Percentiles rank a stretch among this genome's conserved stretches.
phyloP scores from a whole-genome alignment of 805 yeast species.

The Wickerhamiella occidentalis region DNA sequence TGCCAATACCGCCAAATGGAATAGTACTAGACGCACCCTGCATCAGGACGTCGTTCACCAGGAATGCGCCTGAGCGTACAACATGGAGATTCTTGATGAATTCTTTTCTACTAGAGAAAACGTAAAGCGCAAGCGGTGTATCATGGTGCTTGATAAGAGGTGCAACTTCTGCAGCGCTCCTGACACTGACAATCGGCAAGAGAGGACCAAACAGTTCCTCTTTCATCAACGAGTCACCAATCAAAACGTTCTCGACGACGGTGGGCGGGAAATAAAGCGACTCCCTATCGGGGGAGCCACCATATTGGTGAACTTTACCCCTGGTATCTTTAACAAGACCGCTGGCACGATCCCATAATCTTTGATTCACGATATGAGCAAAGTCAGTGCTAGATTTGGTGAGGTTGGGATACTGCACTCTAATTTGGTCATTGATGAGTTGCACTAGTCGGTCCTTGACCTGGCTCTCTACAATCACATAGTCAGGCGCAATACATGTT shows the following conservation, averaged over 20 bases:
- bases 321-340: constrained; percentile 31
- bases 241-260: constrained; percentile 44
- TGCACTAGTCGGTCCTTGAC: constrained; percentile 41
- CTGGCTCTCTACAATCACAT: constrained; percentile 51
- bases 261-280: constrained; percentile 60
- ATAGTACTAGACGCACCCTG: constrained; percentile 56
- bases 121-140: constrained; percentile 71
- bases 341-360: constrained; percentile 39
- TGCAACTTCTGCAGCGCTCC: constrained; percentile 24
- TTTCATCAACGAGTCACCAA: constrained; percentile 61
- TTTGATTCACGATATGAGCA: constrained; percentile 50
- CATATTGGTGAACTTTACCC: constrained; percentile 22
- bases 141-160: constrained; percentile 37
- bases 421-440: constrained; percentile 31
- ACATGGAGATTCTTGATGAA: constrained; percentile 40
- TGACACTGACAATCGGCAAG: constrained; percentile 55
- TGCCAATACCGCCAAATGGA: constrained; percentile 92
- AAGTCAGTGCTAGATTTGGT: constrained; percentile 30
- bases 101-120: constrained; percentile 40
- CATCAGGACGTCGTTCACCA: constrained; percentile 57
- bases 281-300: constrained; percentile 26
- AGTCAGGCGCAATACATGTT: constrained; percentile 84
- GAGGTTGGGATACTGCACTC: constrained; percentile 36
- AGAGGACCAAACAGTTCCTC: constrained; percentile 79
- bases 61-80: constrained; percentile 60